Base-by-base conservation (phyloP, 1,284 basidiomycete species). In the Cutaneotrichosporon sp. region DNA sequence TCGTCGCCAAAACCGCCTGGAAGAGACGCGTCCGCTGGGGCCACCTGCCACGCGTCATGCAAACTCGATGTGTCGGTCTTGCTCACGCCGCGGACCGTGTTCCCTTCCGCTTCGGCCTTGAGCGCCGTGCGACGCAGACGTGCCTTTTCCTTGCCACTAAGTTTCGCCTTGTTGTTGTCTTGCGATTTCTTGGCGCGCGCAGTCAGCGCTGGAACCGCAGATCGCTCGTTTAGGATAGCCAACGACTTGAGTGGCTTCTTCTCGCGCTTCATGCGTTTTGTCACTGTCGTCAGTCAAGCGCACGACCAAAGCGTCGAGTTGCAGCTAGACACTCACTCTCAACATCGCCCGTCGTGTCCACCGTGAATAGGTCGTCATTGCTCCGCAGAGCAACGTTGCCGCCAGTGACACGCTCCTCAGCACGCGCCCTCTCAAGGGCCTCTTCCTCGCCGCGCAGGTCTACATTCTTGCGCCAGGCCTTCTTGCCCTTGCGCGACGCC, bases 391-490 rank as follows among this genome's bases (percentile, higher is more conserved):
- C 37, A 20, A 23, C 22, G 43, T 53, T 40, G 21, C 60, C 67
- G 87, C 88, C 89, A 52, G 81, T 81, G 8, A 84, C 79, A 50
- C 87, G 77, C 71, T 92, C 90, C 69, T 92, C 88, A 5, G 80
- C 80, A 52, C 89, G 79, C 53, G 85, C 75, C 46, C 78, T 80
- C 71, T 93, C 90, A 55, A 93, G 67, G 2, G 81, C 83, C 46
- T 79, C 77, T 64, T 92, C 90, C 37, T 90, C 82, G 36, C 82
- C 82, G 22, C 81, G 81, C 41, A 92, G 80, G 69, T 92, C 84
- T 49, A 92, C 84, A 73, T 94, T 88, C 77, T 96, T 96, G 66
- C 92, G 77, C 92, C 92, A 96, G 50, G 90, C 84, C 55, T 83
- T 83, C 76, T 94, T 96, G 46, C 90, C 88, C 73, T 91, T 96